A percentile compares a stretch with the other conserved stretches of the same genome.
Evolutionary conservation across 306 rosid genomes (phyloP).

Genomic region (Crataegus laevigata): DNA sequence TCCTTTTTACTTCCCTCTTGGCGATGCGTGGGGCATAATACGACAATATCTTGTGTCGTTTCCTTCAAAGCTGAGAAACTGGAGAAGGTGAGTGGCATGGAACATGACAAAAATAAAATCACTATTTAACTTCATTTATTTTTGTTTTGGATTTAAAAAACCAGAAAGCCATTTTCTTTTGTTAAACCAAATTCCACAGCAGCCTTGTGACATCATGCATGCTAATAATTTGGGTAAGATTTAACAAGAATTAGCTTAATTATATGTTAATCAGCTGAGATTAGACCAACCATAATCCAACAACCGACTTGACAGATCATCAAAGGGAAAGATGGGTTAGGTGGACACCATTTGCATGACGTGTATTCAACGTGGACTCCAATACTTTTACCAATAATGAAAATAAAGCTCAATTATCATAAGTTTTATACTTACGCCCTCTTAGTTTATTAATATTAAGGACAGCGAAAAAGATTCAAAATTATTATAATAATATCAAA

Average conservation of each 20-base stretch:
- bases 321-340: not conserved
- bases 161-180: too few species aligned
- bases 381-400: not conserved
- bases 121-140: not conserved
- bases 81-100: not conserved
- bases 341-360: not conserved
- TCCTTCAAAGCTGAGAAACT: not conserved
- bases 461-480: too few species aligned
- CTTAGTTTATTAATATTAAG: too few species aligned
- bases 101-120: not conserved
- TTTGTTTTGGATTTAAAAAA: too few species aligned
- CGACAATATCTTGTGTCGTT: not conserved
- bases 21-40: not conserved
- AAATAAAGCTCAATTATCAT: not conserved
- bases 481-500: too few species aligned
- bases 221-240: not conserved
- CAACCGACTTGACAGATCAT: not conserved
- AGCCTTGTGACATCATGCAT: not conserved
- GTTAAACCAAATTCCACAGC: too few species aligned
- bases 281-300: constrained; percentile 10
- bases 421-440: not conserved
- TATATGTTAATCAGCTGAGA: not conserved
- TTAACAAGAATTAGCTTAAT: too few species aligned
- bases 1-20: accelerated
- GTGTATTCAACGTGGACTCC: constrained; percentile 9